Evolutionary conservation across 2,329 filamentous ascomycete species (phyloP), one percentile per base, ranked within the genome.

Genomic region (Aquanectria penicillioides): DNA sequence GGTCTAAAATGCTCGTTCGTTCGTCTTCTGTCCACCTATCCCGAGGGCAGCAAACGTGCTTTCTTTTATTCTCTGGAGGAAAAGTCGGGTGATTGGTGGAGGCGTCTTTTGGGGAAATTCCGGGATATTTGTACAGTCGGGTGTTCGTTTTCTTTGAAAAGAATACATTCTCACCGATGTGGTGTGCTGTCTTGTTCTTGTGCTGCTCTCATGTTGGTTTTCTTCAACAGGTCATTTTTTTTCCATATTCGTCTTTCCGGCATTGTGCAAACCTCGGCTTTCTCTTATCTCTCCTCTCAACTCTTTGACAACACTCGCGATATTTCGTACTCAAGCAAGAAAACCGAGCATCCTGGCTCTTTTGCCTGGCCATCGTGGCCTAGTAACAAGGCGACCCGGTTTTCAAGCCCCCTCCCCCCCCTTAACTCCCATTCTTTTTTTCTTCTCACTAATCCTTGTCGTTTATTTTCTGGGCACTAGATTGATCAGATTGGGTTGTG

Each of bases 111-210:
- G 65, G 65, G 61, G 66, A 69, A 58, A 63, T 53, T 52, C 56
- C 52, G 66, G 61, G 68, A 65, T 70, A 70, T 69, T 62, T 70
- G 68, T 70, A 70, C 66, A 69, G 61, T 69, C 58, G 66, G 68
- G 60, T 64, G 64, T 63, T 56, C 63, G 61, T 61, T 69, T 69
- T 64, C 65, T 65, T 70, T 61, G 63, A 69, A 73, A 70, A 68
- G 69, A 68, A 63, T 68, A 65, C 68, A 69, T 67, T 63, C 53
- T 61, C 44, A 65, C 66, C 59, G 52, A 59, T 68, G 55, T 58
- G 55, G 55, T 58, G n/a, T n/a, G 48, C 55, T 48, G 26, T 53
- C 48, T 58, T 44, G 48, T 25, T 58, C 50, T 49, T 44, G n/a
- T n/a, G n/a, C n/a, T n/a, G n/a, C n/a, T n/a, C n/a, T n/a, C n/a